Percentiles rank a stretch among this genome's conserved stretches.
These are phyloP conservation scores for Fraxinus quadrangulata DNA, from an alignment of 257 asterid species.

Conservation along the genomic window DNA sequence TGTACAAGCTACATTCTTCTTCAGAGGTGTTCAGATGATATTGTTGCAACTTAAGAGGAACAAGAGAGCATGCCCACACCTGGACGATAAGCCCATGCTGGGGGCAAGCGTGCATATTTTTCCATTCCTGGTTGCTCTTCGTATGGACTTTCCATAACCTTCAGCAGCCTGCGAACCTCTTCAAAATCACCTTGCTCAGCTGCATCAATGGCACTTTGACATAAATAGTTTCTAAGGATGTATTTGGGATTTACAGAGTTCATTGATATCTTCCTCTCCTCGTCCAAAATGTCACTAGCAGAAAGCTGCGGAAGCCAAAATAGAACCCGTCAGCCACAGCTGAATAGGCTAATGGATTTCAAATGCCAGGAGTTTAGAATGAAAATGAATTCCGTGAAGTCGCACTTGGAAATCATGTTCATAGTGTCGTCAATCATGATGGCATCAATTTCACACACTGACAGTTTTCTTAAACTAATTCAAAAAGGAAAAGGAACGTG, in stretches of 20 bases:
- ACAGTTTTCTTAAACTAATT: not conserved
- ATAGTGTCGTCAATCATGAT: not conserved
- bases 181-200: slow-evolving; percentile 88
- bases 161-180: slow-evolving; percentile 71
- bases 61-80: slow-evolving; percentile 99
- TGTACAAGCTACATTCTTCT: slow-evolving; percentile 40
- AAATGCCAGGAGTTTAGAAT: not conserved
- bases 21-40: slow-evolving; percentile 5
- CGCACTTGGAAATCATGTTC: not conserved
- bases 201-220: slow-evolving; percentile 94
- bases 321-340: slow-evolving; percentile 3
- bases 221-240: slow-evolving; percentile 84
- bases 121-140: slow-evolving; percentile 99
- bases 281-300: slow-evolving; percentile 54
- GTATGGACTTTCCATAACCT: slow-evolving; percentile 73
- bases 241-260: slow-evolving; percentile 84
- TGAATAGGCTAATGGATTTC: not conserved
- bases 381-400: not conserved
- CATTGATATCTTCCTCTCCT: slow-evolving; percentile 80
- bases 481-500: not conserved
- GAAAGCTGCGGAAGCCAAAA: slow-evolving; percentile 50
- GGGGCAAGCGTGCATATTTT: slow-evolving; percentile 91
- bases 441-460: not conserved
- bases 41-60: slow-evolving; percentile 60
- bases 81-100: slow-evolving; percentile 99